Evolutionary conservation across 106 monocot species (phyloP).

Genomic region (Acorus gramineus): DNA sequence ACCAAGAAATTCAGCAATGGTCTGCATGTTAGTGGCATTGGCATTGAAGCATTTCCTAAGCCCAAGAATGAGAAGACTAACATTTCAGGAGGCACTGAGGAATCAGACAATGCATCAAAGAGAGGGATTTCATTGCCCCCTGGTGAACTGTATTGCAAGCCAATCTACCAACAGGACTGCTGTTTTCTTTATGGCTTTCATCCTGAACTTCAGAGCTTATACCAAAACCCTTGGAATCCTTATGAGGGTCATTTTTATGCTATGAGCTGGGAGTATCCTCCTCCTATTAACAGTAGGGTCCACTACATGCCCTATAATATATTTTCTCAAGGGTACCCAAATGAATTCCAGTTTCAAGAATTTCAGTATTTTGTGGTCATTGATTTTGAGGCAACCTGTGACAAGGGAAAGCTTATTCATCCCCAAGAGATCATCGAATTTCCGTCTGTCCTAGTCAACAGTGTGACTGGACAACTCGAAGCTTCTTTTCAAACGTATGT

Average conservation of each 20-base stretch:
- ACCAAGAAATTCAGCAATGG: conserved; percentile 20
- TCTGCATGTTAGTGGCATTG: conserved; percentile 31
- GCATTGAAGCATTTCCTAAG: conserved; percentile 34
- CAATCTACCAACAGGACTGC: conserved; percentile 36
- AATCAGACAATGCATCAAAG: conserved; percentile 13
- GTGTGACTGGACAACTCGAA: conserved; percentile 74
- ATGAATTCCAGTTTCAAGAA: conserved; percentile 58
- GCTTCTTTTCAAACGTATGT: conserved; percentile 92
- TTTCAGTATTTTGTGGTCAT: conserved; percentile 98
- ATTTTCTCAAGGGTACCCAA: conserved; percentile 42
- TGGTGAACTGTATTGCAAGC: conserved; percentile 30
- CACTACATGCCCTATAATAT: conserved; percentile 51
- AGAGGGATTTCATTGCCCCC: conserved; percentile 27
- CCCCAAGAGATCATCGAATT: conserved; percentile 98
- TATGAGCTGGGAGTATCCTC: conserved; percentile 27
- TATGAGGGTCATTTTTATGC: conserved; percentile 38
- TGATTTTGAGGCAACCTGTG: conserved; percentile 97
- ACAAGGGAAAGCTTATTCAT: conserved; percentile 59
- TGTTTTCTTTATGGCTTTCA: conserved; percentile 25
- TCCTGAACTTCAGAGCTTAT: conserved; percentile 33
- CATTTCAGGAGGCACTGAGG: conserved; percentile 9
- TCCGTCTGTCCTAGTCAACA: conserved; percentile 90
- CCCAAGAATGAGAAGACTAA: conserved; percentile 20
- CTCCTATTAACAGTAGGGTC: conserved; percentile 46
- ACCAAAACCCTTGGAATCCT: conserved; percentile 25